These are phyloP conservation scores for Gelatoporia subvermispora DNA, from an alignment of 768 basidiomycete genomes.

Conservation along the genomic window DNA sequence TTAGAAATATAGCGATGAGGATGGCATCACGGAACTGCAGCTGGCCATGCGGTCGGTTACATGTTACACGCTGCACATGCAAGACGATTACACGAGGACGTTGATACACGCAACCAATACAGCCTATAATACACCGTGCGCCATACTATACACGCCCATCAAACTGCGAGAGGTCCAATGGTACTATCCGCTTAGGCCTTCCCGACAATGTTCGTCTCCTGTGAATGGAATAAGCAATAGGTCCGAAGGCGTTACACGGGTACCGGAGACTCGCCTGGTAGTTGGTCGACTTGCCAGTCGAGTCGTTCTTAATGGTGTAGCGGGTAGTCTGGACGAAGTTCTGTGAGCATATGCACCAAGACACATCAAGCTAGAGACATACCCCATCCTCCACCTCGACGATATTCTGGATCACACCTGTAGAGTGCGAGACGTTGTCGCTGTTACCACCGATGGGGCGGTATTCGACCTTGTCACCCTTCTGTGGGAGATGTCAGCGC, in stretches of 20 bases:
- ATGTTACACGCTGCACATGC: no score
- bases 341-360: not conserved
- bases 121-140: no score
- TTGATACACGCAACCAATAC: no score
- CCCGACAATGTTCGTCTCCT: constrained; percentile 36
- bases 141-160: no score
- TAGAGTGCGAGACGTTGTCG: constrained; percentile 36
- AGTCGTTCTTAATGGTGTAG: constrained; percentile 38
- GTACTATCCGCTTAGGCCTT: constrained; percentile 12
- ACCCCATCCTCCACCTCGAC: constrained; percentile 28
- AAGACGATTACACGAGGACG: no score
- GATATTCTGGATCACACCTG: constrained; percentile 31
- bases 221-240: not conserved
- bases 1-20: no score
- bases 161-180: no score
- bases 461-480: constrained; percentile 41
- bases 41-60: no score
- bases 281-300: constrained; percentile 36
- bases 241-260: not conserved
- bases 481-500: constrained; percentile 14
- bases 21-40: no score
- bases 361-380: constrained; percentile 7
- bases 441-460: constrained; percentile 35
- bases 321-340: constrained; percentile 20
- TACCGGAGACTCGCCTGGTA: constrained; percentile 27